Percentiles rank a stretch among this genome's conserved stretches.
These are phyloP conservation scores for Penicillium sp. DNA, from an alignment of 2,329 filamentous ascomycete genomes.

Conservation along the genomic window DNA sequence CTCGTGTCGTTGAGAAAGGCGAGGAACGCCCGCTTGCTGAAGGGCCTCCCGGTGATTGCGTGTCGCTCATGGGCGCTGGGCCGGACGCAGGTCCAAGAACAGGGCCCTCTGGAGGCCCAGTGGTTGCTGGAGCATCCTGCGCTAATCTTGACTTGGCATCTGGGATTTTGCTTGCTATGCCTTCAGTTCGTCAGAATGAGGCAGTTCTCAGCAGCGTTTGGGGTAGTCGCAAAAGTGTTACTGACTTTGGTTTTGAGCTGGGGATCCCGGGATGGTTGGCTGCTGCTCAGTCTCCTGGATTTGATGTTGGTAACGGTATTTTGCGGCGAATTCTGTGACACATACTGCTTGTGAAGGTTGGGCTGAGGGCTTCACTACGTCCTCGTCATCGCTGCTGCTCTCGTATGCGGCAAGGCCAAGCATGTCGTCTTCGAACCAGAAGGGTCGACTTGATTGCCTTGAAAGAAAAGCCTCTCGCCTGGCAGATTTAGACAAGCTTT, in stretches of 20 bases:
- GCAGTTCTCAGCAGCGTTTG: no score
- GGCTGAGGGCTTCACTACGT: conserved; percentile 13
- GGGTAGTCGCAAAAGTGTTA: background rate
- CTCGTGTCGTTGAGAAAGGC: conserved; percentile 45
- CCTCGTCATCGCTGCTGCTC: conserved; percentile 43
- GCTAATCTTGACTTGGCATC: background rate
- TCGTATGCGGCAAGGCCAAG: conserved; percentile 40
- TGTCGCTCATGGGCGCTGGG: conserved; percentile 26
- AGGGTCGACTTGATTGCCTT: no score
- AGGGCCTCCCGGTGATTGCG: conserved; percentile 9
- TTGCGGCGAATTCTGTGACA: background rate
- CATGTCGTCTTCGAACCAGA: conserved; percentile 20
- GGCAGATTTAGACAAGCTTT: no score
- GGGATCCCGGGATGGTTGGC: background rate
- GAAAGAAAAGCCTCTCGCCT: no score
- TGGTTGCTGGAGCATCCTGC: conserved; percentile 1
- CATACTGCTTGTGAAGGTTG: conserved; percentile 19
- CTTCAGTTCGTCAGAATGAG: no score
- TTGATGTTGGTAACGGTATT: no score
- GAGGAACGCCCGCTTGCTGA: conserved; percentile 31
- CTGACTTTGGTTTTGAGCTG: background rate
- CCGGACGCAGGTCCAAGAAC: conserved; percentile 36
- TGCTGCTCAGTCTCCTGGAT: background rate
- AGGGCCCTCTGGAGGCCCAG: conserved; percentile 22
- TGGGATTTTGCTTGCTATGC: no score